These are phyloP conservation scores for Wickerhamiella slavikovae DNA, from an alignment of 805 yeast species.

Conservation along the genomic window DNA sequence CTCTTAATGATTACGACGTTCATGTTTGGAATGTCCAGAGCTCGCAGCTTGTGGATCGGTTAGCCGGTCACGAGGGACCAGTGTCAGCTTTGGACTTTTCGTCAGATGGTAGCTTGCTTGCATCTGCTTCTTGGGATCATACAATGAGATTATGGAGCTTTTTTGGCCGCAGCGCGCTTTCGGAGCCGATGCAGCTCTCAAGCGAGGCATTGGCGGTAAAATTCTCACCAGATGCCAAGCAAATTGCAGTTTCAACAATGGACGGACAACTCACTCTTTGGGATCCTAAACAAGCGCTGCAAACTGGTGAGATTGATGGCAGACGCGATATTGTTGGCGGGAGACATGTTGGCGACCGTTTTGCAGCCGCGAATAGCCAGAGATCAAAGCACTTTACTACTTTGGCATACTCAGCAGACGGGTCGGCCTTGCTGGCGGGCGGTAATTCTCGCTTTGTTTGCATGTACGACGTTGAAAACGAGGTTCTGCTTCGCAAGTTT, in stretches of 20 bases:
- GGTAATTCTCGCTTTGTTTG: conserved; percentile 87
- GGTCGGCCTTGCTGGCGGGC: conserved; percentile 70
- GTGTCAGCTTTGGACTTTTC: conserved; percentile 78
- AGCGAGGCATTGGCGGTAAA: conserved; percentile 70
- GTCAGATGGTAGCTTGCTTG: conserved; percentile 52
- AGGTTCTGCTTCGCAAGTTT: conserved; percentile 65
- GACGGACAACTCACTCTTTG: conserved; percentile 75
- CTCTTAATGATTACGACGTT: conserved; percentile 71
- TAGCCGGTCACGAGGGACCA: conserved; percentile 93
- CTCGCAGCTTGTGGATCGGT: conserved; percentile 66
- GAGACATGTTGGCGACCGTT: conserved; percentile 62
- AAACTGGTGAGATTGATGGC: conserved; percentile 68
- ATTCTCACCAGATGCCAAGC: conserved; percentile 84
- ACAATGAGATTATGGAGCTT: conserved; percentile 86
- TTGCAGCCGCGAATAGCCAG: conserved; percentile 57
- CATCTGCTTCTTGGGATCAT: conserved; percentile 92
- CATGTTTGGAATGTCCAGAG: conserved; percentile 97
- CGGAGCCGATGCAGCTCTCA: conserved; percentile 73
- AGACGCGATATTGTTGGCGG: conserved; percentile 66
- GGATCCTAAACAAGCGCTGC: conserved; percentile 66
- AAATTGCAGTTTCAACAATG: conserved; percentile 68
- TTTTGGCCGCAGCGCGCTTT: conserved; percentile 67
- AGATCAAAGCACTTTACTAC: conserved; percentile 72
- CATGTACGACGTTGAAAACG: conserved; percentile 73
- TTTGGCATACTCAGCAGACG: conserved; percentile 74